Percentiles rank a stretch among this genome's conserved stretches.
phyloP scores from a whole-genome alignment of 108 stramenopile species.

The Nitzschia sp. region DNA sequence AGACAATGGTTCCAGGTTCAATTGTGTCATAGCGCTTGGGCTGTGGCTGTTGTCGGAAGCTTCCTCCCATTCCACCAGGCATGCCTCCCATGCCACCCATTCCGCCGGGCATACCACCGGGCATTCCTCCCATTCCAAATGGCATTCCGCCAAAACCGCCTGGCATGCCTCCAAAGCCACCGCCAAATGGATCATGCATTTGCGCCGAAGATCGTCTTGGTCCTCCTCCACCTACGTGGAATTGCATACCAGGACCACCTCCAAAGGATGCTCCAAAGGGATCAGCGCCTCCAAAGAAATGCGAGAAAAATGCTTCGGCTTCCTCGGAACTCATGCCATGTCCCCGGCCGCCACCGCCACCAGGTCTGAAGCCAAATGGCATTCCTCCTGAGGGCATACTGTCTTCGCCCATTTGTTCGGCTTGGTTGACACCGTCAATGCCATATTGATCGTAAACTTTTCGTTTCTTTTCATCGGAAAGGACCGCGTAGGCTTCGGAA shows the following conservation, averaged over 20 bases:
- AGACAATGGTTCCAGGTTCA: conserved; percentile 77
- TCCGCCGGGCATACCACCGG: conserved; percentile 12
- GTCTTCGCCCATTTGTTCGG: conserved; percentile 63
- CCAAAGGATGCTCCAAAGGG: conserved; percentile 79
- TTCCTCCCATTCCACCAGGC: conserved; percentile 38
- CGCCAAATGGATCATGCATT: too few relatives aligned
- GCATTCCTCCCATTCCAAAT: conserved; percentile 51
- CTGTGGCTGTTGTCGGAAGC: conserved; percentile 27
- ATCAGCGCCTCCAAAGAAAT: conserved; percentile 80
- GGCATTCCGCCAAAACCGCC: conserved; percentile 41
- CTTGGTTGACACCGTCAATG: conserved; percentile 61
- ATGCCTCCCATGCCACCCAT: conserved; percentile 48
- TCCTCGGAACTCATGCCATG: conserved; percentile 82
- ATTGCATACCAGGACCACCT: conserved; percentile 41
- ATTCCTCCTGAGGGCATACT: conserved; percentile 30
- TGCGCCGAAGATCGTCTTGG: conserved; percentile 14
- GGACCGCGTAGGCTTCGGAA: conserved; percentile 76
- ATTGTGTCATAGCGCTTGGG: conserved; percentile 74
- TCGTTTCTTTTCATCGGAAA: conserved; percentile 79
- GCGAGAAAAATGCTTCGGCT: conserved; percentile 70
- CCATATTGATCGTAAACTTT: conserved; percentile 86
- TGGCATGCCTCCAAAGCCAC: background rate
- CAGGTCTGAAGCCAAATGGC: conserved; percentile 47
- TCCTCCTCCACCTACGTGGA: conserved; percentile 46
- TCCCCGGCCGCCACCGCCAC: conserved; percentile 47